Evolutionary conservation across 2,329 filamentous ascomycete genomes (phyloP).

Genomic region (Colletotrichum gigasporum): DNA sequence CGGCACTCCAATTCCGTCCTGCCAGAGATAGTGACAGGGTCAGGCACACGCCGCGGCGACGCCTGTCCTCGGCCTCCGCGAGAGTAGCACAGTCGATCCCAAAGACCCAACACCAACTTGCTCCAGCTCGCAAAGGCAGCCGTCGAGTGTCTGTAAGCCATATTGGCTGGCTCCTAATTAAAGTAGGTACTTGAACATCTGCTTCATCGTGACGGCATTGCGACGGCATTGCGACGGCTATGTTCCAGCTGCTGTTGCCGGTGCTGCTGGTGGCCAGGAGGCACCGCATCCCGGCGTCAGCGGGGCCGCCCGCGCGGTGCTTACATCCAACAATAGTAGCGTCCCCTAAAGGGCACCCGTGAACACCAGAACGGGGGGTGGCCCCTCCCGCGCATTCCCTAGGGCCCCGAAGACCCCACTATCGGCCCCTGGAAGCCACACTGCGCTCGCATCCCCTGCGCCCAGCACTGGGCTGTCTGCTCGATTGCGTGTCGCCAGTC

Average conservation of each 20-base stretch:
- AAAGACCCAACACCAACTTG: not conserved
- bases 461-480: slow-evolving; percentile 8
- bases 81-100: not conserved
- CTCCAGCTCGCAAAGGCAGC: too few relatives aligned
- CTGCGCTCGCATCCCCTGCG: slow-evolving; percentile 5
- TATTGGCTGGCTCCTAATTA: too few relatives aligned
- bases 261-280: too few relatives aligned
- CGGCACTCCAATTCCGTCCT: not conserved
- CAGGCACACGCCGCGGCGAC: too few relatives aligned
- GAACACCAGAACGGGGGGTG: not conserved
- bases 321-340: too few relatives aligned
- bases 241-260: too few relatives aligned
- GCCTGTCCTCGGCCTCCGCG: slow-evolving; percentile 3
- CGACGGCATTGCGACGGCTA: too few relatives aligned
- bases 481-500: slow-evolving; percentile 11
- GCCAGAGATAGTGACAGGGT: not conserved
- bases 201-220: too few relatives aligned
- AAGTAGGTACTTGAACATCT: too few relatives aligned
- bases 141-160: too few relatives aligned
- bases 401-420: not conserved
- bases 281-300: not conserved
- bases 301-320: not conserved
- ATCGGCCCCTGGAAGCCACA: not conserved
- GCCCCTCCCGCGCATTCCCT: not conserved
- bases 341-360: not conserved